Percentiles rank a stretch among this genome's conserved stretches.
phyloP scores from a whole-genome alignment of 352 stramenopile species.

The Phytophthora pisi region DNA sequence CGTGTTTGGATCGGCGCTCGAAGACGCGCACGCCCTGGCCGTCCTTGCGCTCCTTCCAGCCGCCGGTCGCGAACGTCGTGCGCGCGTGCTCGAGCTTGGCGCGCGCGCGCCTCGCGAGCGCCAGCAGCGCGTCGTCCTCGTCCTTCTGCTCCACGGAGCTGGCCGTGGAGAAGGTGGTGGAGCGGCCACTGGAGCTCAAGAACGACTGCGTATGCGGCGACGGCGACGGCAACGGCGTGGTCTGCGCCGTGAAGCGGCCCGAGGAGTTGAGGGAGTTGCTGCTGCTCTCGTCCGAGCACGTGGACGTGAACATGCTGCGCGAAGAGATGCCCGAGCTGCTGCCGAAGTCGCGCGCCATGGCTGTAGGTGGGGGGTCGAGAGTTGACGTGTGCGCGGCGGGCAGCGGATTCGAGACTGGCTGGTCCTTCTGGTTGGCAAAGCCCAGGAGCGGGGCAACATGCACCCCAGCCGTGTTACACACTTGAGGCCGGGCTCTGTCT shows the following conservation, averaged over 20 bases:
- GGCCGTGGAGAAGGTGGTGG: conserved; percentile 12
- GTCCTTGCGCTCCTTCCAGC: conserved; percentile 43
- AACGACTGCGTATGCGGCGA: conserved; percentile 33
- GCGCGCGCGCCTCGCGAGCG: conserved; percentile 22
- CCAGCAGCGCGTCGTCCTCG: conserved; percentile 35
- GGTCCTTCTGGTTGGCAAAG: conserved; percentile 19
- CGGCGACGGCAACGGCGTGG: conserved; percentile 8
- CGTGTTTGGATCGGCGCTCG: conserved; percentile 26
- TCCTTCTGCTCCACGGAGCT: conserved; percentile 18
- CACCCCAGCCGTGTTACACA: conserved; percentile 28
- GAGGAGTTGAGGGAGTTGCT: conserved; percentile 18
- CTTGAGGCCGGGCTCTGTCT: not conserved
- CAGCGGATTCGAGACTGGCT: conserved; percentile 30
- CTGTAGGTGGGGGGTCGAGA: not conserved
- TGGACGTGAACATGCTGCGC: conserved; percentile 36
- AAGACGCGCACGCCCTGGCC: conserved; percentile 36
- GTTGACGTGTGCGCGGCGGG: conserved; percentile 11
- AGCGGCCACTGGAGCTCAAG: conserved; percentile 35
- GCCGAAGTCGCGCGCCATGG: conserved; percentile 18
- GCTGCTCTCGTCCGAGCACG: conserved; percentile 30
- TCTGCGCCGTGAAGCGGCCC: conserved; percentile 8
- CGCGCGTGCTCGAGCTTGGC: conserved; percentile 28
- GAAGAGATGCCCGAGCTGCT: conserved; percentile 29
- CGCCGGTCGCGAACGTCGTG: conserved; percentile 7
- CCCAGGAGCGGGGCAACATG: conserved; percentile 1